phyloP scores from a whole-genome alignment of 2,329 filamentous ascomycete genomes.

The Diaporthe humulicola region DNA sequence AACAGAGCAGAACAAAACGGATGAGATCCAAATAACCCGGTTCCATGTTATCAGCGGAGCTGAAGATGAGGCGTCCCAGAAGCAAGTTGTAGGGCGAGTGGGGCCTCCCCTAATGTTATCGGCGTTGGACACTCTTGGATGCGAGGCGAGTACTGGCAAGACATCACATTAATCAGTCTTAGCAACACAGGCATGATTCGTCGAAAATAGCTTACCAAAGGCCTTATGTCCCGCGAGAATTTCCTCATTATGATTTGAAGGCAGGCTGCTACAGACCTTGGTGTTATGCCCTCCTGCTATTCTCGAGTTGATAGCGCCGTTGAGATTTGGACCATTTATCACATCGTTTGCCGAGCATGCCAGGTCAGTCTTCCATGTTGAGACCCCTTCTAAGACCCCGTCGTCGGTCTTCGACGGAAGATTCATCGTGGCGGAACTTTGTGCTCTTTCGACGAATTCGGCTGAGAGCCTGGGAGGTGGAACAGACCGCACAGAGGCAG shows the following conservation, averaged over 20 bases:
- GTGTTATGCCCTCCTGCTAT: not conserved
- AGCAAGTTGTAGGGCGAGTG: too few species aligned
- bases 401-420: not conserved
- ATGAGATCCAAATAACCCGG: not conserved
- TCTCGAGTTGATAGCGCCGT: not conserved
- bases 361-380: not conserved
- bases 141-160: not conserved
- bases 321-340: not conserved
- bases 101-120: not conserved
- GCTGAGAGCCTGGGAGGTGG: not conserved
- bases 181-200: not conserved
- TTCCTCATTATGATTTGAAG: not conserved
- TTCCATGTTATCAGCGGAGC: not conserved
- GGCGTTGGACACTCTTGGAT: not conserved
- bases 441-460: not conserved
- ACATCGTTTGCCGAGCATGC: not conserved
- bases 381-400: not conserved
- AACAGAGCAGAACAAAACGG: not conserved
- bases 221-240: not conserved
- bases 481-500: not conserved
- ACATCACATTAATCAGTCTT: not conserved
- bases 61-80: not conserved
- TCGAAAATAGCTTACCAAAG: not conserved
- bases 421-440: not conserved
- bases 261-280: not conserved